Evolutionary conservation across 1,284 basidiomycete species (phyloP).

Genomic region (Hymenochaete sp.): DNA sequence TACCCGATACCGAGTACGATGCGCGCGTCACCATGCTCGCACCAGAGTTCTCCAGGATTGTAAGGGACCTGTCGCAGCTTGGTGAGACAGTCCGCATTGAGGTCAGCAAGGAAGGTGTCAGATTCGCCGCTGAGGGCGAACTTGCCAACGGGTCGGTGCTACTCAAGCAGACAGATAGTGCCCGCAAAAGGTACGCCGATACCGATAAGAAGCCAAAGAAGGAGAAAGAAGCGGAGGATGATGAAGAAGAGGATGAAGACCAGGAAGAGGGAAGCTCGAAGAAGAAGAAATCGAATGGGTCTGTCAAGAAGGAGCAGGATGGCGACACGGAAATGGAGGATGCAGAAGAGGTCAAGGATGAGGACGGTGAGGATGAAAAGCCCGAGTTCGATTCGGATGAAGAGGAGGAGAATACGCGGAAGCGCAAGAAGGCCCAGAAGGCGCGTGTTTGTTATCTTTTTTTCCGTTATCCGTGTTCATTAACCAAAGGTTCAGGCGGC

Average conservation of each 20-base stretch:
- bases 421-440: slow-evolving; percentile 62
- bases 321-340: slow-evolving; percentile 35
- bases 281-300: slow-evolving; percentile 33
- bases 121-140: slow-evolving; percentile 93
- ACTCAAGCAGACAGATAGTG: slow-evolving; percentile 60
- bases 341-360: slow-evolving; percentile 31
- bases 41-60: slow-evolving; percentile 85
- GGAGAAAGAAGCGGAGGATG: slow-evolving; percentile 32
- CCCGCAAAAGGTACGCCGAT: slow-evolving; percentile 35
- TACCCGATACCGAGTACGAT: slow-evolving; percentile 98
- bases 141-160: slow-evolving; percentile 87
- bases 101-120: slow-evolving; percentile 91
- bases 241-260: slow-evolving; percentile 32
- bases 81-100: slow-evolving; percentile 96
- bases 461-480: background rate
- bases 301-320: slow-evolving; percentile 40
- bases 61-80: slow-evolving; percentile 85
- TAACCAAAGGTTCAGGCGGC: background rate
- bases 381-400: slow-evolving; percentile 32
- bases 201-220: slow-evolving; percentile 41
- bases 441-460: slow-evolving; percentile 28
- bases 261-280: slow-evolving; percentile 35
- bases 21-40: slow-evolving; percentile 87
- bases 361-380: slow-evolving; percentile 29
- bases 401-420: slow-evolving; percentile 24